These are phyloP conservation scores for Fusarium sp. DNA, from an alignment of 2,329 filamentous ascomycete species.

Conservation along the genomic window DNA sequence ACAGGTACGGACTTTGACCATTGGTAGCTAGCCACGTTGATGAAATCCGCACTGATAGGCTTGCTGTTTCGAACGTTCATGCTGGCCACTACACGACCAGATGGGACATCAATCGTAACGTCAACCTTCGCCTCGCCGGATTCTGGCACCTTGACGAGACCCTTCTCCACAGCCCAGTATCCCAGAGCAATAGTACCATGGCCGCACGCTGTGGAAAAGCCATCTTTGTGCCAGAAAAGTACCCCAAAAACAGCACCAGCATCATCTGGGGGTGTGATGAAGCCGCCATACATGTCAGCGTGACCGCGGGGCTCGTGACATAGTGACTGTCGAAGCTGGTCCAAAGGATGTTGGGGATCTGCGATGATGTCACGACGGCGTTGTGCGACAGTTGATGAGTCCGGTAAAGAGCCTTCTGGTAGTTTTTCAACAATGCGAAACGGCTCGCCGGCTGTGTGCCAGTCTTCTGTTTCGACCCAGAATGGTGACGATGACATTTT, in stretches of 20 bases:
- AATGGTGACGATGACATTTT: slow-evolving; percentile 9
- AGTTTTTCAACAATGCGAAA: slow-evolving; percentile 45
- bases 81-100: slow-evolving; percentile 26
- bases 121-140: slow-evolving; percentile 14
- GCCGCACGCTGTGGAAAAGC: slow-evolving; percentile 50
- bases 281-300: slow-evolving; percentile 49
- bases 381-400: slow-evolving; percentile 17
- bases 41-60: slow-evolving; percentile 30
- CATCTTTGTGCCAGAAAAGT: slow-evolving; percentile 51
- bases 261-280: slow-evolving; percentile 46
- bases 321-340: slow-evolving; percentile 32
- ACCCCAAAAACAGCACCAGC: slow-evolving; percentile 45
- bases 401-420: slow-evolving; percentile 12
- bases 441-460: slow-evolving; percentile 50
- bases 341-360: slow-evolving; percentile 15
- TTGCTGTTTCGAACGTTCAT: neutral
- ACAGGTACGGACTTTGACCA: slow-evolving; percentile 15
- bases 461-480: slow-evolving; percentile 48
- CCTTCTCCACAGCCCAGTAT: slow-evolving; percentile 42
- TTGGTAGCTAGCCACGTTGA: slow-evolving; percentile 42
- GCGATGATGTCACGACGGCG: slow-evolving; percentile 9
- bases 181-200: slow-evolving; percentile 50
- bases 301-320: slow-evolving; percentile 41
- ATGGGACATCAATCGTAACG: slow-evolving; percentile 40
- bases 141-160: slow-evolving; percentile 5